Evolutionary conservation across 306 rosid genomes (phyloP).

Genomic region (Cicer pinnatifidum): DNA sequence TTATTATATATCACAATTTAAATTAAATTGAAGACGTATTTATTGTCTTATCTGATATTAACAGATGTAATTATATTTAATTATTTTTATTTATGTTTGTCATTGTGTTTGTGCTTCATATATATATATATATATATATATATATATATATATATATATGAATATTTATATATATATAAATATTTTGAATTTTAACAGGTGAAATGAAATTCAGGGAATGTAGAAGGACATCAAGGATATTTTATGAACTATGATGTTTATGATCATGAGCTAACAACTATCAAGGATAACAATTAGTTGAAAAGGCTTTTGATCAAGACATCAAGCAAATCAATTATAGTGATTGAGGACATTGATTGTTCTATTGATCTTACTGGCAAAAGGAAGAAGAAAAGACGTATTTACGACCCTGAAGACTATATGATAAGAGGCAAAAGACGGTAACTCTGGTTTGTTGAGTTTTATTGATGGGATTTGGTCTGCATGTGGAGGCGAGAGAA

Average conservation of each 20-base stretch:
- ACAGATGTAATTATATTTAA: too few relatives aligned
- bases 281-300: conserved; percentile 61
- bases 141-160: too few relatives aligned
- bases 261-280: conserved; percentile 62
- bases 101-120: too few relatives aligned
- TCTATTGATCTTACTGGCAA: conserved; percentile 72
- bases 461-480: conserved; percentile 85
- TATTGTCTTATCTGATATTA: too few relatives aligned
- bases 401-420: not conserved
- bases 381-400: conserved; percentile 50
- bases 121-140: too few relatives aligned
- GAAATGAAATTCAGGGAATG: too few relatives aligned
- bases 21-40: too few relatives aligned
- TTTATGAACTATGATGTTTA: conserved; percentile 68
- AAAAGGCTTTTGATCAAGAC: conserved; percentile 56
- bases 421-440: conserved; percentile 43
- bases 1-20: too few relatives aligned
- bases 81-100: too few relatives aligned
- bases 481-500: conserved; percentile 72
- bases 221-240: too few relatives aligned
- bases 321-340: conserved; percentile 52
- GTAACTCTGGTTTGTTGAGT: conserved; percentile 73
- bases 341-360: conserved; percentile 78
- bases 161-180: too few relatives aligned
- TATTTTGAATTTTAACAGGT: too few relatives aligned